Evolutionary conservation across 2,329 filamentous ascomycete genomes (phyloP), one percentile per base, ranked within the genome.

Genomic region (Acarospora socialis): DNA sequence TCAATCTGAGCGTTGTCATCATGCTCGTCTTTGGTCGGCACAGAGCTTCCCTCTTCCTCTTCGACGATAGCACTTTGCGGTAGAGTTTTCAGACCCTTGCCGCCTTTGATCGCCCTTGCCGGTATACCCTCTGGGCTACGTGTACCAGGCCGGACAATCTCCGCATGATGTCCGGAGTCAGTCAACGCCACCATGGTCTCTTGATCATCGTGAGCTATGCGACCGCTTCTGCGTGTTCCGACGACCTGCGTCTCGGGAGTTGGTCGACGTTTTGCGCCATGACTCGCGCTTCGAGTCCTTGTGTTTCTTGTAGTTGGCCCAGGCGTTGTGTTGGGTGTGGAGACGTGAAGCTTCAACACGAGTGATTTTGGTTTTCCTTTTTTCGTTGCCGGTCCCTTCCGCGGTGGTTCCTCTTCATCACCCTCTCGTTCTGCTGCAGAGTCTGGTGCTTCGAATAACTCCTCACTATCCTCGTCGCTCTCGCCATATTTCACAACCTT

Each of bases 401-500:
- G 38, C 32, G 33, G 28, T 10, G 40, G 35, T 17, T 45, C 41
- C 16, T 47, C 44, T 10, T 37, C 39, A n/a, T n/a, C n/a, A n/a
- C n/a, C n/a, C n/a, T n/a, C n/a, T n/a, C n/a, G n/a, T 28, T 48
- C 43, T 10, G 46, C 37, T 9, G 43, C 46, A 18, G 48, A 49
- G 18, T 52, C 47, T 2, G 50, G 56, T 27, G 54, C 54, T 42
- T 57, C 52, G 32, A 59, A 54, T 33, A 52, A 52, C 40, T 60
- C 61, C 6, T 51, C 46, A 22, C 47, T 48, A 20, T 55, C 54
- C 23, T 63, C 59, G 16, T 64, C 61, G 32, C 57, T 62, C 47
- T 73, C 70, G 41, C 70, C 62, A 58, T 76, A 75, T 19, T 59
- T 61, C 26, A 65, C 59, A 15, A 53, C 50, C 43, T 70, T 66